These are phyloP conservation scores for Bruguiera parviflora DNA, from an alignment of 345 rosid genomes.

Conservation along the genomic window DNA sequence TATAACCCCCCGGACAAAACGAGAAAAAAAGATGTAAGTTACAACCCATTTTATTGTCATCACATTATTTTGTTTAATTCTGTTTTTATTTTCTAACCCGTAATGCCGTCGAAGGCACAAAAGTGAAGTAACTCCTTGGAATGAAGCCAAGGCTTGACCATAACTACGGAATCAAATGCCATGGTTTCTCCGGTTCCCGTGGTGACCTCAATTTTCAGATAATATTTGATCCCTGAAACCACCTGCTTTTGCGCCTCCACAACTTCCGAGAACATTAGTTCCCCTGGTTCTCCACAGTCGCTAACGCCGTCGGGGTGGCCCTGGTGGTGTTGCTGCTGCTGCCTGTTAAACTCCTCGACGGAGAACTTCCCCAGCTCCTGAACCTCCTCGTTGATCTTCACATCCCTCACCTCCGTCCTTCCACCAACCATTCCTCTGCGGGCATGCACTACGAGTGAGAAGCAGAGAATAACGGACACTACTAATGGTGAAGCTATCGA, in stretches of 20 bases:
- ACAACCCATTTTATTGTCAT: too few relatives aligned
- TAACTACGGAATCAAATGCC: constrained; percentile 54
- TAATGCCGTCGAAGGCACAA: constrained; percentile 30
- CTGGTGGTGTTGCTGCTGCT: constrained; percentile 10
- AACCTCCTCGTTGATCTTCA: constrained; percentile 47
- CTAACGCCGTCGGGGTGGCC: background rate
- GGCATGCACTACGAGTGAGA: constrained; percentile 1
- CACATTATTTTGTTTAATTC: too few relatives aligned
- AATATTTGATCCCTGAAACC: constrained; percentile 66
- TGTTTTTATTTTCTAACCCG: constrained; percentile 5
- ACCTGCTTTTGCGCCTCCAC: constrained; percentile 70
- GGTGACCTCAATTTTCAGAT: constrained; percentile 49
- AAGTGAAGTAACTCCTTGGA: constrained; percentile 51
- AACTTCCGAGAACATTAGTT: constrained; percentile 40
- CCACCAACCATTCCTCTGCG: constrained; percentile 48
- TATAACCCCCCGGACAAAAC: too few relatives aligned
- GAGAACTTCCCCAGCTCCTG: constrained; percentile 77
- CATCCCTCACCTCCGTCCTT: constrained; percentile 39
- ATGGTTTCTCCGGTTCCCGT: constrained; percentile 23
- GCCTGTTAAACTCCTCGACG: constrained; percentile 62
- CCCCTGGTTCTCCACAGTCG: constrained; percentile 10
- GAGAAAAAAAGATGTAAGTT: too few relatives aligned
- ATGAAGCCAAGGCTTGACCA: constrained; percentile 61
- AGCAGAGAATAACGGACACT: background rate
- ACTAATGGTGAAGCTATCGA: background rate